Conservation (phyloP, 2,329 filamentous ascomycete species). For the Phaeosphaeriaceae sp. region DNA sequence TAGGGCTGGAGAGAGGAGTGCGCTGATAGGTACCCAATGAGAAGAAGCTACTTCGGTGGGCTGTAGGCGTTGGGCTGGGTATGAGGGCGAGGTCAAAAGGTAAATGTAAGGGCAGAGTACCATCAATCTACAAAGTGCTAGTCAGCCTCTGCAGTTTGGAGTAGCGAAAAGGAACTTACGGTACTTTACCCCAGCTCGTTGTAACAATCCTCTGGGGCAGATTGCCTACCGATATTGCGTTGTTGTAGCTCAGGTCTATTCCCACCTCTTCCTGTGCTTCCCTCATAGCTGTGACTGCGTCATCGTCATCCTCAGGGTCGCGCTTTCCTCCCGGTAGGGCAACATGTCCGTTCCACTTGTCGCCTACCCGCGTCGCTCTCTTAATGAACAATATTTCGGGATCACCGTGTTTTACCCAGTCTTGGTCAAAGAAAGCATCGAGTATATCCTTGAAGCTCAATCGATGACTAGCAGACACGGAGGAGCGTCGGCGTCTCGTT, state of each 20-base stretch:
- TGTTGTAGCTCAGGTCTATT: slow-evolving; percentile 60
- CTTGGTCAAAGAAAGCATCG: slow-evolving; percentile 65
- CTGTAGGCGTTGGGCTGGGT: slow-evolving; percentile 67
- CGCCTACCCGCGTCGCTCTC: slow-evolving; percentile 66
- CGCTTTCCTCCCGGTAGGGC: slow-evolving; percentile 71
- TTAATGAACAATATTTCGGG: slow-evolving; percentile 77
- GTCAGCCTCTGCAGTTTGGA: slow-evolving; percentile 1
- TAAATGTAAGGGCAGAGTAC: slow-evolving; percentile 74
- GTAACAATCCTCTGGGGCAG: slow-evolving; percentile 70
- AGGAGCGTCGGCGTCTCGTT: slow-evolving; percentile 34
- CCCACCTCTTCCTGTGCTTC: slow-evolving; percentile 73
- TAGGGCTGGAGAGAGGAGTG: slow-evolving; percentile 65
- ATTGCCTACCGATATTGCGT: slow-evolving; percentile 62
- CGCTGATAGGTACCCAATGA: slow-evolving; percentile 71
- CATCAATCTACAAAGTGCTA: slow-evolving; percentile 61
- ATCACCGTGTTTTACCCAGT: slow-evolving; percentile 70
- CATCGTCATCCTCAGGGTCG: slow-evolving; percentile 68
- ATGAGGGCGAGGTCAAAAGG: slow-evolving; percentile 62
- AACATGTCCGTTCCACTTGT: slow-evolving; percentile 73
- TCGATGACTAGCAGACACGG: slow-evolving; percentile 31
- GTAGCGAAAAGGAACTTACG: slow-evolving; percentile 53
- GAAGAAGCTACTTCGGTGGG: slow-evolving; percentile 71
- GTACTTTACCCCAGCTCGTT: slow-evolving; percentile 69
- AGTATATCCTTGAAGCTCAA: slow-evolving; percentile 52
- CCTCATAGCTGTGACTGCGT: slow-evolving; percentile 66